Conservation (phyloP, 345 rosid species). For the Heritiera littoralis region DNA sequence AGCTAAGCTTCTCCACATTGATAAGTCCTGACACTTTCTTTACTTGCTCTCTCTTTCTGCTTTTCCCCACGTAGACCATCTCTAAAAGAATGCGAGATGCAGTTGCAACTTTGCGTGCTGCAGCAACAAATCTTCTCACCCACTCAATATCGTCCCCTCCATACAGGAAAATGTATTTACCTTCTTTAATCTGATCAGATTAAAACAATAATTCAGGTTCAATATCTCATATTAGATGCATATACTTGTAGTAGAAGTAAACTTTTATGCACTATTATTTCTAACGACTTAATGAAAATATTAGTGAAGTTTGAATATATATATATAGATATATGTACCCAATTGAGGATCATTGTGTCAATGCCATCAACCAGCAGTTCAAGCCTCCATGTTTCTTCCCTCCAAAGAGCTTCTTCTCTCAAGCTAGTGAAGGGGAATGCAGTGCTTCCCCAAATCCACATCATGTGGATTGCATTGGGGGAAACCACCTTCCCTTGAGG, state of each 20-base stretch:
- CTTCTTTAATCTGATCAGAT: slow-evolving; percentile 57
- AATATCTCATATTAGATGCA: not conserved
- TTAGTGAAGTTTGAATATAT: not conserved
- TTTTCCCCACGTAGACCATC: too few relatives aligned
- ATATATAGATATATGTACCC: slow-evolving; percentile 47
- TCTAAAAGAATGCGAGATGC: too few relatives aligned
- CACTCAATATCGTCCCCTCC: slow-evolving; percentile 90
- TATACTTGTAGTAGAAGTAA: not conserved
- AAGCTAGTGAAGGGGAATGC: slow-evolving; percentile 86
- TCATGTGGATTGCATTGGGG: slow-evolving; percentile 96
- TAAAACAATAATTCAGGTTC: not conserved
- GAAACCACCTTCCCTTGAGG: slow-evolving; percentile 76
- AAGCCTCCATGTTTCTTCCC: slow-evolving; percentile 68
- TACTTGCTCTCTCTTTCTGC: too few relatives aligned
- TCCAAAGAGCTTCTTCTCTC: slow-evolving; percentile 88
- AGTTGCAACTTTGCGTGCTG: too few relatives aligned
- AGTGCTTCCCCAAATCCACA: slow-evolving; percentile 97
- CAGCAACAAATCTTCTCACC: slow-evolving; percentile 53
- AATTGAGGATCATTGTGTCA: slow-evolving; percentile 59
- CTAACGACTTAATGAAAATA: not conserved
- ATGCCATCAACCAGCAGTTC: slow-evolving; percentile 82
- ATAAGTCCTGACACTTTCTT: too few relatives aligned
- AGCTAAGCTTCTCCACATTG: too few relatives aligned
- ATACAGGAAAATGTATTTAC: slow-evolving; percentile 75
- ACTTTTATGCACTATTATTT: not conserved